Evolutionary conservation across 306 rosid genomes (phyloP).

Genomic region (Macrotyloma uniflorum): DNA sequence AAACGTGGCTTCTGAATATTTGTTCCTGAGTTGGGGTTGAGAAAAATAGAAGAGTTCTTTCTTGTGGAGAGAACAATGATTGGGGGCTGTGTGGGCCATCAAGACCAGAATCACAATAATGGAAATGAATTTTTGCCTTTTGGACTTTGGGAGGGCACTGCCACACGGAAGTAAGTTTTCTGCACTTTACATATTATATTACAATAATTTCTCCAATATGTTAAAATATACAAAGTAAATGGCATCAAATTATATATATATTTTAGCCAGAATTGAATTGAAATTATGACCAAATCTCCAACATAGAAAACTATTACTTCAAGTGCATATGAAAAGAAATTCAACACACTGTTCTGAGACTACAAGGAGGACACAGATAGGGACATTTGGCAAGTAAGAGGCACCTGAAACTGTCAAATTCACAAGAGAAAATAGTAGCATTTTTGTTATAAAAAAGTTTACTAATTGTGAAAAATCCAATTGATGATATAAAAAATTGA

Average conservation of each 20-base stretch:
- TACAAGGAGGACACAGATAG: too few species aligned
- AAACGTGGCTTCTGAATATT: neutral
- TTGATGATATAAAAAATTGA: too few species aligned
- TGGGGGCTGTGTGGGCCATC: conserved; percentile 17
- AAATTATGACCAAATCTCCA: neutral
- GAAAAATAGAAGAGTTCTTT: neutral
- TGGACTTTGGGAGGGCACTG: neutral
- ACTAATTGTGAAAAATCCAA: neutral
- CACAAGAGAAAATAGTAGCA: too few species aligned
- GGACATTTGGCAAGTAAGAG: conserved; percentile 3
- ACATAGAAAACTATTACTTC: neutral
- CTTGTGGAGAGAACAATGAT: neutral
- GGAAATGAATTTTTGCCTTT: conserved; percentile 17
- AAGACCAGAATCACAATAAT: neutral
- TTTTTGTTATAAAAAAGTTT: neutral
- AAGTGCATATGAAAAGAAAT: neutral
- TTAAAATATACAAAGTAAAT: neutral
- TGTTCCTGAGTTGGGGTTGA: neutral
- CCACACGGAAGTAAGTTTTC: neutral
- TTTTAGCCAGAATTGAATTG: neutral
- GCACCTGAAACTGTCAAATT: neutral
- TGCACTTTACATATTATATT: neutral
- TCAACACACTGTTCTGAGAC: neutral
- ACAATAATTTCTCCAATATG: neutral
- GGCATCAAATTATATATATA: neutral